Base-by-base conservation (phyloP, 2,329 filamentous ascomycete genomes). In the Aspergillus cejpii region DNA sequence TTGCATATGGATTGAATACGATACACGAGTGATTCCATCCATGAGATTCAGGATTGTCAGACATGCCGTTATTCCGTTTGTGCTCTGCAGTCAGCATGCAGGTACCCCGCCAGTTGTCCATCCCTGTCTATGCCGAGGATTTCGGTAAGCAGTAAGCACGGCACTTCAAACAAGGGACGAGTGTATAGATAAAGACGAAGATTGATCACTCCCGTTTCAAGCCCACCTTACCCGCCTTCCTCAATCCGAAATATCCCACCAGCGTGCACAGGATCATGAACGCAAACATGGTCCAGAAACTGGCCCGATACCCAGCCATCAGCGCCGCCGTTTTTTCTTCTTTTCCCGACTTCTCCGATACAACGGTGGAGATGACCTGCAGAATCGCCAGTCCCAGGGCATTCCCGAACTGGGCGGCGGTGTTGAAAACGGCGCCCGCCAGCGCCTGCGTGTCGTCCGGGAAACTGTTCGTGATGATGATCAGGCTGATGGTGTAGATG, bases 351-450 rank as follows among this genome's bases (percentile, higher is more conserved):
- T 70, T 62, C 19, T 70, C 64, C 1, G 71, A 74, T 1, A 76
- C 69, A 2, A 57, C 45, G 1, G 53, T 53, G 1, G 64, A 60
- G 24, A 80, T 73, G 0, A 75, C 70, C 7, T 73, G 73, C 44
- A 74, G 72, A 2, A 76, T 59, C 6, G 75, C 75, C 2, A 80
- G 56, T 0, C 76, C 77, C 1, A 80, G 64, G 0, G 73, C 70
- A 14, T 70, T 73, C 0, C 79, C 79, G 43, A 82, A 74, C 49
- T 82, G 78, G 0, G 71, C 64, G 0, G 75, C 66, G 0, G 78
- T 80, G 48, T 79, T 81, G 59, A 82, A 83, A 0, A 83, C 78
- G 0, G 76, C 78, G 0, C 79, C 80, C 0, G 78, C 79, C 0
- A 83, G 63, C 0, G 75, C 76, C 45, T 83, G 79, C 1, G 71